These are phyloP conservation scores for Miamiensis avidus DNA, from an alignment of 169 alveolate species.

Conservation along the genomic window DNA sequence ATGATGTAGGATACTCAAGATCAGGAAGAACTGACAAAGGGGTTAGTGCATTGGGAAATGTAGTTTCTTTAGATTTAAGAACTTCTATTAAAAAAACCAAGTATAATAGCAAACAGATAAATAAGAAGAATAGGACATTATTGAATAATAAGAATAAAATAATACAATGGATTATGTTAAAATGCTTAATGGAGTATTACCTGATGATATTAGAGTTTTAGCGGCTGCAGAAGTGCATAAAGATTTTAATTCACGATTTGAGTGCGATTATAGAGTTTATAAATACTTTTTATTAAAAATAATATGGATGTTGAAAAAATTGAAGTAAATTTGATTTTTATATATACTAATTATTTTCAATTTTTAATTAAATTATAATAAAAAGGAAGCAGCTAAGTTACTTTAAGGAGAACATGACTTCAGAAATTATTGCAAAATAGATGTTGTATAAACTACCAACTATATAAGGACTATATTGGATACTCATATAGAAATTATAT, in stretches of 20 bases:
- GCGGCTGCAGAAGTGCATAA: slow-evolving; percentile 65
- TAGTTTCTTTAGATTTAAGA: slow-evolving; percentile 63
- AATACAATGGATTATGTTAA: slow-evolving; percentile 40
- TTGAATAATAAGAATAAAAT: neutral
- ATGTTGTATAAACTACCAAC: slow-evolving; percentile 45
- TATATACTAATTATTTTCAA: too few relatives aligned
- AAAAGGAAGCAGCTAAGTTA: slow-evolving; percentile 54
- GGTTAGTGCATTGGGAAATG: slow-evolving; percentile 83
- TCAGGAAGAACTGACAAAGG: slow-evolving; percentile 88
- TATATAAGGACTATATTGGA: slow-evolving; percentile 42
- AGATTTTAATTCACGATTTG: slow-evolving; percentile 81
- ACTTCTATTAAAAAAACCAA: slow-evolving; percentile 30
- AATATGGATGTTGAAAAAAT: slow-evolving; percentile 67
- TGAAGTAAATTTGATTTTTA: neutral
- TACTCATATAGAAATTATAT: slow-evolving; percentile 46
- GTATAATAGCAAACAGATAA: neutral
- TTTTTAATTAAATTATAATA: too few relatives aligned
- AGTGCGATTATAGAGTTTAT: slow-evolving; percentile 78
- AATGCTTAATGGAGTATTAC: slow-evolving; percentile 67
- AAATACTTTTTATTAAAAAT: slow-evolving; percentile 70
- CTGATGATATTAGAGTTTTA: slow-evolving; percentile 74
- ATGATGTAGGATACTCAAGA: slow-evolving; percentile 58
- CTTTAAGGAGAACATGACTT: slow-evolving; percentile 77
- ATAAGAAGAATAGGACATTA: slow-evolving; percentile 5
- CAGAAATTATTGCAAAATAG: slow-evolving; percentile 81